A percentile compares a stretch with the other conserved stretches of the same genome.
Evolutionary conservation across 768 basidiomycete genomes (phyloP).

Genomic region (Nidularia pulvinata): DNA sequence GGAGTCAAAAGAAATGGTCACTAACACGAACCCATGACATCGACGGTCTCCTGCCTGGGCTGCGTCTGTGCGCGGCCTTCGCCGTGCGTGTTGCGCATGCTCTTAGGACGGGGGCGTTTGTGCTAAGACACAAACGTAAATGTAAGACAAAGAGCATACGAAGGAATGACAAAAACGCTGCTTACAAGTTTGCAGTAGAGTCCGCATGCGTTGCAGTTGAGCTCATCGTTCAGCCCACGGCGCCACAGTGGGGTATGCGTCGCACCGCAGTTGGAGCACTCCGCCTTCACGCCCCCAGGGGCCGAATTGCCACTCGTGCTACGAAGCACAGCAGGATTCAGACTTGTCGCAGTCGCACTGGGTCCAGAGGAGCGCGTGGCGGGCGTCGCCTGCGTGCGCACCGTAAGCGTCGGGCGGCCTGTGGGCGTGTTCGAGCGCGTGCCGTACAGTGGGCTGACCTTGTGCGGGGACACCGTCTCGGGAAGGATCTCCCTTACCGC

Average conservation of each 20-base stretch:
- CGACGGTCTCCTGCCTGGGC: constrained; percentile 69
- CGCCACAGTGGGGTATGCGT: constrained; percentile 90
- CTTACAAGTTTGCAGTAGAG: constrained; percentile 84
- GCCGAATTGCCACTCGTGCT: constrained; percentile 35
- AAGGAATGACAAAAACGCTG: constrained; percentile 7
- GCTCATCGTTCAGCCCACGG: constrained; percentile 82
- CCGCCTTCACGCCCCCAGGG: constrained; percentile 69
- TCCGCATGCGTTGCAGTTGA: constrained; percentile 90
- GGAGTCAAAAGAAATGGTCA: constrained; percentile 21
- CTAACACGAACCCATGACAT: constrained; percentile 64
- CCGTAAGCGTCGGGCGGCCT: constrained; percentile 58
- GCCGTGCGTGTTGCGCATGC: constrained; percentile 77
- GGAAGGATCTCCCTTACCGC: constrained; percentile 40
- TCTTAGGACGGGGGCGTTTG: constrained; percentile 87
- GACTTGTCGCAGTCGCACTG: constrained; percentile 62
- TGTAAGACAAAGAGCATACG: constrained; percentile 5
- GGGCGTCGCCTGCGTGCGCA: constrained; percentile 51
- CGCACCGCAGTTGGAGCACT: constrained; percentile 88
- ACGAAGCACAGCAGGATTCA: constrained; percentile 43
- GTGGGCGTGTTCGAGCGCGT: constrained; percentile 44
- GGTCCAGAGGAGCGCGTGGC: constrained; percentile 57
- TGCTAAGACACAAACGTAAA: constrained; percentile 44
- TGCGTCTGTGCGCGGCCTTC: constrained; percentile 67
- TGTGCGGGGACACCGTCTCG: constrained; percentile 58
- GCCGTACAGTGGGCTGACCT: constrained; percentile 53